Conservation (phyloP, 2,329 filamentous ascomycete species). For the Aspergillus sp. region DNA sequence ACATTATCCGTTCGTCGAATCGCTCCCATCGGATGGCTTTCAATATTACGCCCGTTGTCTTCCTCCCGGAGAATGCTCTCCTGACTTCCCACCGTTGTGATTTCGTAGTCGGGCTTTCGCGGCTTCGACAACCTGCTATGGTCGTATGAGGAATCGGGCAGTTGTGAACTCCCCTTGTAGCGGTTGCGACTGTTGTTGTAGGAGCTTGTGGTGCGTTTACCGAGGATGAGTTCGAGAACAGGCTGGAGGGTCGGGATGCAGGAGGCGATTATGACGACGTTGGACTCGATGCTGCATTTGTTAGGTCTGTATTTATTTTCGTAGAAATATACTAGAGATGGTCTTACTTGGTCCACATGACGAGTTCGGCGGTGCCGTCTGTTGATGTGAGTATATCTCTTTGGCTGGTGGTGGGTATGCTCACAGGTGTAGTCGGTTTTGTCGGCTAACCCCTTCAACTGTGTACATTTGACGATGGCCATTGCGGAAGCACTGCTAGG, state of each 20-base stretch:
- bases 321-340: rapidly evolving
- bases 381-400: not conserved
- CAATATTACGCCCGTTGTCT: not conserved
- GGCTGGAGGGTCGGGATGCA: constrained; percentile 40
- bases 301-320: not conserved
- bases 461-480: constrained; percentile 37
- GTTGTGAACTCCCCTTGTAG: constrained; percentile 14
- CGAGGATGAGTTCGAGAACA: constrained; percentile 30
- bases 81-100: constrained; percentile 19
- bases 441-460: constrained; percentile 29
- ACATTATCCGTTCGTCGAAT: constrained; percentile 26
- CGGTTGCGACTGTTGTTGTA: constrained; percentile 17
- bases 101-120: constrained; percentile 5
- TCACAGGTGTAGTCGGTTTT: constrained; percentile 34
- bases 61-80: constrained; percentile 23
- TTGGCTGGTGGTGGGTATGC: not conserved
- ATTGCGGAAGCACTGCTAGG: constrained; percentile 35
- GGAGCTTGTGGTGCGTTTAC: constrained; percentile 21
- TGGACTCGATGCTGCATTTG: constrained; percentile 30
- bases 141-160: not conserved
- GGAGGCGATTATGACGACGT: constrained; percentile 37
- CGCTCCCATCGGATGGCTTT: constrained; percentile 11
- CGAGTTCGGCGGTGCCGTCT: constrained; percentile 45
- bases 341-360: constrained; percentile 49
- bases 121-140: constrained; percentile 6